Conservation (phyloP, 129 eudicot genomes). For the Pittosporum tobira region DNA sequence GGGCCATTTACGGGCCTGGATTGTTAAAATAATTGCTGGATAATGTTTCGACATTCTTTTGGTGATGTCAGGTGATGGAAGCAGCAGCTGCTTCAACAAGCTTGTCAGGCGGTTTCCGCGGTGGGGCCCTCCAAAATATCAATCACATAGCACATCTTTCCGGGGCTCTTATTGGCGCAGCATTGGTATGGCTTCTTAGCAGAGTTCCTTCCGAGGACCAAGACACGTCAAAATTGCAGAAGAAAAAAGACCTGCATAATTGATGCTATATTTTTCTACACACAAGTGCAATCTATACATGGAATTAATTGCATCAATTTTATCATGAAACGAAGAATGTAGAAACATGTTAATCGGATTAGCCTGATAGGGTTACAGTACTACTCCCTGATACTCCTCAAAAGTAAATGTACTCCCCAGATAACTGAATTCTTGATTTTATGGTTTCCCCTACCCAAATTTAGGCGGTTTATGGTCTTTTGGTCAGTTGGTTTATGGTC, state of each 20-base stretch:
- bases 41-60: not conserved
- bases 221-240: conserved; percentile 11
- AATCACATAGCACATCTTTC: conserved; percentile 95
- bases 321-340: too few species aligned
- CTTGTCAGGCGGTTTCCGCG: conserved; percentile 43
- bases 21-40: too few species aligned
- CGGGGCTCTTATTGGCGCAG: conserved; percentile 82
- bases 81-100: conserved; percentile 90
- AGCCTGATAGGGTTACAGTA: too few species aligned
- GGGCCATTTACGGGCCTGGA: too few species aligned
- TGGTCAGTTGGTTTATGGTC: too few species aligned
- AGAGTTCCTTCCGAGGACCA: conserved; percentile 49
- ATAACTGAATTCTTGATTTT: too few species aligned
- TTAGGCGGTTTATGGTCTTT: too few species aligned
- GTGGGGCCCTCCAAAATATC: conserved; percentile 57
- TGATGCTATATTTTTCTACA: not conserved
- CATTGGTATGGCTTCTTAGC: conserved; percentile 81
- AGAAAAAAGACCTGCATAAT: conserved; percentile 10
- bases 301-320: not conserved
- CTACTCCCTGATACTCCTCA: too few species aligned
- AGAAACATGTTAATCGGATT: too few species aligned
- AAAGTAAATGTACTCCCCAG: too few species aligned
- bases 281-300: not conserved
- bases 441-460: too few species aligned
- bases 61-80: conserved; percentile 75